Evolutionary conservation across 2,329 filamentous ascomycete species (phyloP), one percentile per base, ranked within the genome.

Genomic region (Phialemoniopsis sp.): DNA sequence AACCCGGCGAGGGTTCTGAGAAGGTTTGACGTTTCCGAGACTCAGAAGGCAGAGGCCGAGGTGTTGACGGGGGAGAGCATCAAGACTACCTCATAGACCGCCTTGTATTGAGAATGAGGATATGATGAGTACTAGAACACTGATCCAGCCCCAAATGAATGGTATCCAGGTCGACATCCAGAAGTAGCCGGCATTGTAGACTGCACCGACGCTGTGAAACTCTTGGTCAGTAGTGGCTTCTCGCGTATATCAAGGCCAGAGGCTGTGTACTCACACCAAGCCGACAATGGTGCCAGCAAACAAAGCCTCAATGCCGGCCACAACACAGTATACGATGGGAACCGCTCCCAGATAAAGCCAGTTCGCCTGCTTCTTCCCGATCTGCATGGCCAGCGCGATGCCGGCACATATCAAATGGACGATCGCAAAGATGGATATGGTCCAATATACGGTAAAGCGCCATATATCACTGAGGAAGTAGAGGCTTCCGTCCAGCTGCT

Each of bases 91-190:
- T 80, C 63, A 95, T 45, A 95, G 72, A 30, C 87, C 89, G 36
- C 89, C 89, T 57, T 94, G 89, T 37, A 95, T 90, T n/a, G 89
- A 87, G 59, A 95, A 95, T 4, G 88, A 93, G 5, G 89, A 93
- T 46, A 95, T 70, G 36, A 95, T 80, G 34, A 96, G 68, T 21
- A 94, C 76, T 34, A 95, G 61, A 9, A 91, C 82, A 58, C 89
- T 95, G 59, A 91, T 85, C 55, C 87, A 75, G 1, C 81, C 87
- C 90, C 90, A 95, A 16, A 90, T 76, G 54, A 93, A 85, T 0
- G 90, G 90, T 37, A 95, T 87, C 89, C 89, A 95, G 0, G 90
- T 95, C 34, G 89, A 91, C 89, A 95, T 93, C 53, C 82, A 74
- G 58, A 91, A 95, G 62, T 85, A 88, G 32, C 89, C 90, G 3